phyloP scores from a whole-genome alignment of 2,329 filamentous ascomycete species.

The Sordariomycetes sp. region DNA sequence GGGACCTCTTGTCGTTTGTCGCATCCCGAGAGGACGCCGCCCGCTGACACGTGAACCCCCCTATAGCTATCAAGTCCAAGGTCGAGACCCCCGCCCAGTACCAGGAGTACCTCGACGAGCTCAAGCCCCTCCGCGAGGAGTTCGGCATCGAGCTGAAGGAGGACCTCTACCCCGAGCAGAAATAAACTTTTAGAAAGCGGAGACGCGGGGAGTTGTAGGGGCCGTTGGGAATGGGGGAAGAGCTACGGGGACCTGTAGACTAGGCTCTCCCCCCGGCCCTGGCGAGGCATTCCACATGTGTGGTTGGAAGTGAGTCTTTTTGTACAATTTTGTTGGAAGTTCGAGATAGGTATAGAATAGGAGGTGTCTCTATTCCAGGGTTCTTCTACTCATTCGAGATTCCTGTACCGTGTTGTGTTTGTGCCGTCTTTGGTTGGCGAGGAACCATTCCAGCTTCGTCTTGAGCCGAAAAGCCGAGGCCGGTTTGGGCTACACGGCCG shows the following conservation, averaged over 20 bases:
- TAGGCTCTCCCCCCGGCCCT: background rate
- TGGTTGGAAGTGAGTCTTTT: background rate
- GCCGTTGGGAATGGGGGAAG: background rate
- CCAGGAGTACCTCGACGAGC: constrained; percentile 88
- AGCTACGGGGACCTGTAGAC: background rate
- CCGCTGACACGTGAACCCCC: background rate
- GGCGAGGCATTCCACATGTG: background rate
- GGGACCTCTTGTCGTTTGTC: background rate
- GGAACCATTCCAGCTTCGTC: background rate
- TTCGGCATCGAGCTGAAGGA: constrained; percentile 87
- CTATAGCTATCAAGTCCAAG: constrained; percentile 93
- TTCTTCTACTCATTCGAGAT: background rate
- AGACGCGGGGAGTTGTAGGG: background rate
- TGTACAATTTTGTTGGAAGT: background rate
- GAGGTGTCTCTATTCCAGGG: background rate
- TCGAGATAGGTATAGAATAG: background rate
- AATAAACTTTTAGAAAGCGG: constrained; percentile 7
- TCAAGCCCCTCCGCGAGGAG: constrained; percentile 87
- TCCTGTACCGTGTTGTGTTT: background rate
- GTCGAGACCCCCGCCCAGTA: constrained; percentile 98
- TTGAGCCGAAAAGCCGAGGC: too few relatives aligned
- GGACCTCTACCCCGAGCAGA: constrained; percentile 69
- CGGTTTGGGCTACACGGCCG: too few relatives aligned
- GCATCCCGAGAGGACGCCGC: background rate
- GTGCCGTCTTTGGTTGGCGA: background rate